A percentile compares a stretch with the other conserved stretches of the same genome.
These are phyloP conservation scores for Mycena amicta DNA, from an alignment of 768 basidiomycete species.

Conservation along the genomic window DNA sequence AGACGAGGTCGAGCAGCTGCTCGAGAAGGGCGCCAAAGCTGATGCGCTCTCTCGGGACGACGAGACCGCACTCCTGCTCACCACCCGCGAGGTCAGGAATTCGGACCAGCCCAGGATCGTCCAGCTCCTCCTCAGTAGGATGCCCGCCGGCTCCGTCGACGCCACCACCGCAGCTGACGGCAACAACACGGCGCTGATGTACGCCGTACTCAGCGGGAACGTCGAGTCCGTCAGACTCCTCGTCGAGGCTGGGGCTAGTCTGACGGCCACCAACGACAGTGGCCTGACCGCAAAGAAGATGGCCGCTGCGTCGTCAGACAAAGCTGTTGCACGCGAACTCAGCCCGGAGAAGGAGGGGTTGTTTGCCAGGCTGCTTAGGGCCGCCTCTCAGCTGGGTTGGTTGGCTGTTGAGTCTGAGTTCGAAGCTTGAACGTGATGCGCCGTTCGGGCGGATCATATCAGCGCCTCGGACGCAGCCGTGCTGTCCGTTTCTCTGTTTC, in stretches of 20 bases:
- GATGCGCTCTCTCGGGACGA: slow-evolving; percentile 13
- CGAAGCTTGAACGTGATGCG: slow-evolving; percentile 1
- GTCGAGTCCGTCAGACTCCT: slow-evolving; percentile 9
- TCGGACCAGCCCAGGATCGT: slow-evolving; percentile 8
- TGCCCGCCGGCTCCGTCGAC: slow-evolving; percentile 7
- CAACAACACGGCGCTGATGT: slow-evolving; percentile 16
- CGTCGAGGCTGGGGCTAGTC: slow-evolving; percentile 11
- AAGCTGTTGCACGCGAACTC: slow-evolving; percentile 5
- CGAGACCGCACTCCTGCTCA: slow-evolving; percentile 10
- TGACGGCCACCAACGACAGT: slow-evolving; percentile 3
- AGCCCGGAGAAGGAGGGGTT: slow-evolving; percentile 7
- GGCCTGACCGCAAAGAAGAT: slow-evolving; percentile 5
- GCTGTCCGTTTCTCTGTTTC: no score
- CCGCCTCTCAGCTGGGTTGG: slow-evolving; percentile 6
- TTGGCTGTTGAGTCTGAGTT: slow-evolving; percentile 6
- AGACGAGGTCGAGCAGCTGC: not conserved
- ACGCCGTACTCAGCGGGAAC: slow-evolving; percentile 4
- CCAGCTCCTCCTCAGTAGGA: slow-evolving; percentile 12
- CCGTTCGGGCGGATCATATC: no score
- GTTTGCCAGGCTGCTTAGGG: not conserved
- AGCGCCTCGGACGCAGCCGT: no score
- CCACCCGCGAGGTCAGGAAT: not conserved
- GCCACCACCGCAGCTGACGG: slow-evolving; percentile 9
- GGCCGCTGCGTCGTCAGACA: slow-evolving; percentile 2
- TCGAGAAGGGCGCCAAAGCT: not conserved